Base-by-base conservation (phyloP, 2,329 filamentous ascomycete species). In the Trichoderma sp. region DNA sequence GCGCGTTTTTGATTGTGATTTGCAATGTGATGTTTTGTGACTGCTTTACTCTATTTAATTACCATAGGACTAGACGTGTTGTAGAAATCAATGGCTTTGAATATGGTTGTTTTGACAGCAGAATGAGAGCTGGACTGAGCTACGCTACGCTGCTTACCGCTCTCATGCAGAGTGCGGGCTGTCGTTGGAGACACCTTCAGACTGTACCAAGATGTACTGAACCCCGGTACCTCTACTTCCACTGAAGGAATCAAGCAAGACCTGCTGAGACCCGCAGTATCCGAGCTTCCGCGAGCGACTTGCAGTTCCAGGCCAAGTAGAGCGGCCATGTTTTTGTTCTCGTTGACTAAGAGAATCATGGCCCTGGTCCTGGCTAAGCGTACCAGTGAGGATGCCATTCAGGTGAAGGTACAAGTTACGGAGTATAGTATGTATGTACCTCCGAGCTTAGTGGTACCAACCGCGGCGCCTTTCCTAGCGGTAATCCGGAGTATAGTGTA, bases 281-380 rank as follows among this genome's bases (percentile, higher is more conserved):
- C 65, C 73, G 73, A 75, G 73, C 65, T 71, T 71, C 73, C 66
- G 73, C 69, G 69, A 38, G 66, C 73, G 56, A 75, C 27, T 3
- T 35, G 65, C 60, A 41, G 35, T 38, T 38, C 35, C 14, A 73
- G 41, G 71, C n/a, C 67, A 33, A n/a, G 65, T 31, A 14, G 38
- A 6, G 24, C 21, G 53, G 56, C 56, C 53, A 24, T 41, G 35
- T 4, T 16, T 50, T 50, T 60, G 50, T 3, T 59, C 41, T 11
- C 38, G 24, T 53, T 74, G 56, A 74, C 60, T 66, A 74, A 74
- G 60, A 74, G 62, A 74, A 73, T 35, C 35, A 65, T 33, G 67
- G 41, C 24, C 68, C 68, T 50, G 56, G 68, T 50, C 38, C 18
- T 35, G 27, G 24, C 18, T 56, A 33, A 63, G 68, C 56, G 68